phyloP scores from a whole-genome alignment of 768 basidiomycete species.

The Asterophora lycoperdoides region DNA sequence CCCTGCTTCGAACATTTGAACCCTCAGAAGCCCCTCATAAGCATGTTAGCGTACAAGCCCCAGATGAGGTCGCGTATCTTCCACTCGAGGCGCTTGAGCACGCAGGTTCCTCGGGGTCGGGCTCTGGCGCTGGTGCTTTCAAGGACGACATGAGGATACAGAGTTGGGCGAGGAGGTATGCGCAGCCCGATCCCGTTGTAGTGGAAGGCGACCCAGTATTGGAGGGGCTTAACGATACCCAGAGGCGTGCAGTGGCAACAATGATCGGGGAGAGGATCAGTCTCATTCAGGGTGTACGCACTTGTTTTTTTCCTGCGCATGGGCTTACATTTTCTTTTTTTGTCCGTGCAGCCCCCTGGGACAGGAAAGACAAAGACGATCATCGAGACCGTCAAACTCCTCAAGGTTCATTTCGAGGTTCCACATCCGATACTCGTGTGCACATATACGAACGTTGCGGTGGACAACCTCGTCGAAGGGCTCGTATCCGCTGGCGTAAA shows the following conservation, averaged over 20 bases:
- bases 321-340: not conserved
- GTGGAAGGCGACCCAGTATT: constrained; percentile 79
- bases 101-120: constrained; percentile 13
- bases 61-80: constrained; percentile 36
- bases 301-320: not conserved
- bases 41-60: constrained; percentile 32
- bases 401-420: constrained; percentile 80
- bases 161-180: constrained; percentile 78
- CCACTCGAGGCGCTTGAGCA: constrained; percentile 36
- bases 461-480: constrained; percentile 85
- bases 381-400: constrained; percentile 74
- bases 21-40: constrained; percentile 25
- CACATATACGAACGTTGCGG: constrained; percentile 91
- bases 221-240: constrained; percentile 63
- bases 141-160: constrained; percentile 69
- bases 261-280: constrained; percentile 80
- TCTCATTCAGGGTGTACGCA: constrained; percentile 80
- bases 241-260: constrained; percentile 75
- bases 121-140: constrained; percentile 45
- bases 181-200: constrained; percentile 49
- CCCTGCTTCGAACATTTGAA: constrained; percentile 58
- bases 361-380: constrained; percentile 94
- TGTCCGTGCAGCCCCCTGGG: constrained; percentile 64
- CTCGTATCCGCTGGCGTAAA: constrained; percentile 57
- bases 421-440: constrained; percentile 85